These are phyloP conservation scores for Fusarium armeniacum DNA, from an alignment of 2,329 filamentous ascomycete genomes.

Conservation along the genomic window DNA sequence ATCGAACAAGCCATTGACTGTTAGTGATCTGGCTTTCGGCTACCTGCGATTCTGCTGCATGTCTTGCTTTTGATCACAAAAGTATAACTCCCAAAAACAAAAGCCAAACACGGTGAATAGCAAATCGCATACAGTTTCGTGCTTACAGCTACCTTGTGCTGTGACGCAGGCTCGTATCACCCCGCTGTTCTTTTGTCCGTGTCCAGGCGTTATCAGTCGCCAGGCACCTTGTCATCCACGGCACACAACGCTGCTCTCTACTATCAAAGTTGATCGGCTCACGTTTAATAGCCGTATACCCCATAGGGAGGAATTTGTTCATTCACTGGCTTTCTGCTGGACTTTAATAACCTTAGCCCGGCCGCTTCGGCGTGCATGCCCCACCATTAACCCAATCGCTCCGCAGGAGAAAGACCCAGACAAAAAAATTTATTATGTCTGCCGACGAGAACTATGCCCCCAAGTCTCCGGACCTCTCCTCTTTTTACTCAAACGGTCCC, in stretches of 20 bases:
- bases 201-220: background rate
- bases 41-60: background rate
- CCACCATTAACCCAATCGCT: slow-evolving; percentile 43
- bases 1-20: slow-evolving; percentile 10
- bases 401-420: slow-evolving; percentile 29
- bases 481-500: slow-evolving; percentile 63
- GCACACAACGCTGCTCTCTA: background rate
- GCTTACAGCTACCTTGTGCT: slow-evolving; percentile 10
- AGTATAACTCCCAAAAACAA: slow-evolving; percentile 5
- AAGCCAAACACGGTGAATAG: slow-evolving; percentile 5
- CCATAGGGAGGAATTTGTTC: slow-evolving; percentile 23
- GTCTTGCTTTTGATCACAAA: slow-evolving; percentile 10
- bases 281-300: slow-evolving; percentile 8
- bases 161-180: slow-evolving; percentile 15
- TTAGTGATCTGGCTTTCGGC: background rate
- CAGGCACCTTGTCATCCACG: slow-evolving; percentile 34
- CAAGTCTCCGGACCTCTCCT: slow-evolving; percentile 71
- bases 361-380: slow-evolving; percentile 40
- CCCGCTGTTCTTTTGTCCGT: slow-evolving; percentile 27
- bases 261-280: slow-evolving; percentile 26
- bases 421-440: slow-evolving; percentile 59
- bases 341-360: slow-evolving; percentile 30
- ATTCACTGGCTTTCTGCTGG: slow-evolving; percentile 20
- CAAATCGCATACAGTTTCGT: slow-evolving; percentile 13
- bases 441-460: slow-evolving; percentile 68